Conservation (phyloP, 257 asterid species). For the Salvia rosmarinus region DNA sequence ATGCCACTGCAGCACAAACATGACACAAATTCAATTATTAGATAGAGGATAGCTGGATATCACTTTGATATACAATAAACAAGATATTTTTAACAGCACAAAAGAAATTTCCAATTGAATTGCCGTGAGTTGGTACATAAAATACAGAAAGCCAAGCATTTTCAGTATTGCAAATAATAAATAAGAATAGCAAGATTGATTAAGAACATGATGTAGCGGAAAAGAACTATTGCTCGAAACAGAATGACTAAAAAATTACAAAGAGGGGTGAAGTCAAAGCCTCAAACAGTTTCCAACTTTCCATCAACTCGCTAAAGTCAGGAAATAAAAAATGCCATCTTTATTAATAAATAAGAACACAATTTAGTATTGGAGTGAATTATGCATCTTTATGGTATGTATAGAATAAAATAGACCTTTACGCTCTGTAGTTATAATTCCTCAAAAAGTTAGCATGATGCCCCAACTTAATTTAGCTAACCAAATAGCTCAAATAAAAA, state of each 20-base stretch:
- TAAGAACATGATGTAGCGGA: not conserved
- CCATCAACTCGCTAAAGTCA: not conserved
- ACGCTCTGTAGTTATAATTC: not conserved
- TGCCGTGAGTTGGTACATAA: not conserved
- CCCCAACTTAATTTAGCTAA: slow-evolving; percentile 1
- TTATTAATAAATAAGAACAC: not conserved
- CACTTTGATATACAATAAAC: slow-evolving; percentile 11
- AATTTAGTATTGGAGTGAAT: not conserved
- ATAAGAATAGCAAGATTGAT: not conserved
- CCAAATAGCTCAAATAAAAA: not conserved
- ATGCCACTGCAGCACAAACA: slow-evolving; percentile 57
- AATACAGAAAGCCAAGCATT: slow-evolving; percentile 13
- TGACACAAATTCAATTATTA: slow-evolving; percentile 16
- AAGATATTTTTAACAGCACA: slow-evolving; percentile 7
- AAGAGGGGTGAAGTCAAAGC: not conserved
- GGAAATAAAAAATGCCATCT: not conserved
- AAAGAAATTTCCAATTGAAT: not conserved
- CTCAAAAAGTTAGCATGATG: not conserved
- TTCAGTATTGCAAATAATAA: not conserved
- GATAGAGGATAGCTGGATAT: slow-evolving; percentile 13
- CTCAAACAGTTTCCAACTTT: not conserved
- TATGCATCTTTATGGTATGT: not conserved
- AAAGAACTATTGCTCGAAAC: not conserved
- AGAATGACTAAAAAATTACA: slow-evolving; percentile 2
- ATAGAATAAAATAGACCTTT: not conserved